These are phyloP conservation scores for Fusarium devonianum DNA, from an alignment of 2,329 filamentous ascomycete species.

Conservation along the genomic window DNA sequence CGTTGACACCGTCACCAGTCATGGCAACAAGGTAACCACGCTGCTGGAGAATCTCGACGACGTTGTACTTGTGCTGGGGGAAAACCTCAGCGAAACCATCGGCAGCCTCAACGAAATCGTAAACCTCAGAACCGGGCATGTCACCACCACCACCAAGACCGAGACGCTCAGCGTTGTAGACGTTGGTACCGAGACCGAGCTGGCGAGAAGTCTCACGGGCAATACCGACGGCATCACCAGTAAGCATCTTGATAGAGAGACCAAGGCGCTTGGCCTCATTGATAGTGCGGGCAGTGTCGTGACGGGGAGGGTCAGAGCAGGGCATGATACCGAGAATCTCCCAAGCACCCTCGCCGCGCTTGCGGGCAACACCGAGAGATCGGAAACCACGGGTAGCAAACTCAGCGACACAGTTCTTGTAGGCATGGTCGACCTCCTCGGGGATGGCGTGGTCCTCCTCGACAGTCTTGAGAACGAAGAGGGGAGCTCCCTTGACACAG, in stretches of 20 bases:
- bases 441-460: constrained; percentile 84
- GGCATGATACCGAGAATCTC: constrained; percentile 96
- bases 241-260: constrained; percentile 95
- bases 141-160: constrained; percentile 89
- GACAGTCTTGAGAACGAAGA: constrained; percentile 86
- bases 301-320: constrained; percentile 88
- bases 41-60: constrained; percentile 88
- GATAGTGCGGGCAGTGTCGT: constrained; percentile 90
- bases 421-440: constrained; percentile 78
- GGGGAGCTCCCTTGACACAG: constrained; percentile 90
- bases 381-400: constrained; percentile 94
- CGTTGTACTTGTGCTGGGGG: constrained; percentile 83
- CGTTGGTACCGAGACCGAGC: constrained; percentile 89
- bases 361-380: constrained; percentile 91
- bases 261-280: constrained; percentile 87
- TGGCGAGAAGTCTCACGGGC: constrained; percentile 90
- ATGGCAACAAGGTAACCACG: constrained; percentile 94
- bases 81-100: constrained; percentile 96
- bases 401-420: constrained; percentile 92
- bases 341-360: constrained; percentile 82
- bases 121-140: constrained; percentile 92
- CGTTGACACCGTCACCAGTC: constrained; percentile 96
- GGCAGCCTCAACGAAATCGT: constrained; percentile 93
- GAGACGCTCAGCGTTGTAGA: constrained; percentile 92
- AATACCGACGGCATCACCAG: constrained; percentile 92